phyloP scores from a whole-genome alignment of 1,284 basidiomycete species.

The Wallemia ichthyophaga region DNA sequence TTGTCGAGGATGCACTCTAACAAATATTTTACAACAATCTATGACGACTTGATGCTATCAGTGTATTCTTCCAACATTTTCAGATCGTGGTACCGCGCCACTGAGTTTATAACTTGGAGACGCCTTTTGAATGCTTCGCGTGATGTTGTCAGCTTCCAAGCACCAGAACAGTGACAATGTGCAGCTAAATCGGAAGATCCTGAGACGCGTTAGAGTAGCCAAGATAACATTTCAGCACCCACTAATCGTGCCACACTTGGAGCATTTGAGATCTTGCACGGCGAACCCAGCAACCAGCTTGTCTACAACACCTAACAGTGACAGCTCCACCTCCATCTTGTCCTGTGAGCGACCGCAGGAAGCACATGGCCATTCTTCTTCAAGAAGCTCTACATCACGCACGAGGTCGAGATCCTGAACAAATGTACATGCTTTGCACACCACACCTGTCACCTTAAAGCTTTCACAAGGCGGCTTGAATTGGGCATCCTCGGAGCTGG shows the following conservation, averaged over 20 bases:
- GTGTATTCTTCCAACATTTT: background rate
- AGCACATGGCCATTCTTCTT: conserved; percentile 16
- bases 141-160: background rate
- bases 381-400: conserved; percentile 47
- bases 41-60: background rate
- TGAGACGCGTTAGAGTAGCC: background rate
- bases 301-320: conserved; percentile 46
- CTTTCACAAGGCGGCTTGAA: conserved; percentile 86
- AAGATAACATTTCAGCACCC: background rate
- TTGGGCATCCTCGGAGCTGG: conserved; percentile 31
- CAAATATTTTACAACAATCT: background rate
- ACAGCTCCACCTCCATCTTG: conserved; percentile 49
- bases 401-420: conserved; percentile 83
- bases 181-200: background rate
- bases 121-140: background rate
- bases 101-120: background rate
- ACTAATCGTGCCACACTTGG: background rate
- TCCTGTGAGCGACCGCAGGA: conserved; percentile 69
- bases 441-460: conserved; percentile 55
- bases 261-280: conserved; percentile 34
- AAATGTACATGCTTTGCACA: conserved; percentile 65
- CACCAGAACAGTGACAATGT: background rate
- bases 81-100: background rate
- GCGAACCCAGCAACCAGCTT: conserved; percentile 42
- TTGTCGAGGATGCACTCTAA: background rate